Conservation (phyloP, 495 filamentous ascomycete species). For the Xylaria longipes region DNA sequence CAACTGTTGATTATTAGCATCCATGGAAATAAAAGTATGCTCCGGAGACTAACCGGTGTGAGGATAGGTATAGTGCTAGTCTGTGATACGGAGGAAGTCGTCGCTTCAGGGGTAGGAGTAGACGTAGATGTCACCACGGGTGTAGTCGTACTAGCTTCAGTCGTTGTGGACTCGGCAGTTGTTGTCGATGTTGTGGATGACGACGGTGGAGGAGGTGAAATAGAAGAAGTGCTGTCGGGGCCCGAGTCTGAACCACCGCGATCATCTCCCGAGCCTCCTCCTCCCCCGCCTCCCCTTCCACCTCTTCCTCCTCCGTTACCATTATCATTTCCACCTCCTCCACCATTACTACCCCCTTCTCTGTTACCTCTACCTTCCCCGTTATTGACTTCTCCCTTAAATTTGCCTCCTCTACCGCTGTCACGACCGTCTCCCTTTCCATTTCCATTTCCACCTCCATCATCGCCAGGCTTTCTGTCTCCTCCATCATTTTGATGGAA, state of each 20-base stretch:
- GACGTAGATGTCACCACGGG: constrained; percentile 11
- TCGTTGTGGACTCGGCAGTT: not conserved
- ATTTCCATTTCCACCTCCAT: not conserved
- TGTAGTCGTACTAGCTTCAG: constrained; percentile 8
- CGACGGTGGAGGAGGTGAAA: not conserved
- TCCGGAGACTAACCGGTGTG: not conserved
- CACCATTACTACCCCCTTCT: not conserved
- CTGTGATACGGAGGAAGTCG: not conserved
- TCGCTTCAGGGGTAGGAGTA: constrained; percentile 4
- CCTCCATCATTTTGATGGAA: not conserved
- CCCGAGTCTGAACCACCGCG: not conserved
- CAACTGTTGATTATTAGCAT: not conserved
- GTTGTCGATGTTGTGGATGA: constrained; percentile 5
- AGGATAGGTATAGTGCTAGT: not conserved
- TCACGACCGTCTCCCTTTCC: not conserved
- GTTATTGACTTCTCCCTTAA: not conserved
- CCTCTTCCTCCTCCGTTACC: not conserved
- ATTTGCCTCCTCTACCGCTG: not conserved
- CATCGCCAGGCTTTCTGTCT: not conserved
- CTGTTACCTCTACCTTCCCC: not conserved
- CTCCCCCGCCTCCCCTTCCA: not conserved
- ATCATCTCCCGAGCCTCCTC: not conserved
- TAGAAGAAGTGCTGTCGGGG: not conserved
- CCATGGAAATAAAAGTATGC: not conserved
- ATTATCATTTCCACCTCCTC: not conserved